Evolutionary conservation across 1,284 basidiomycete genomes (phyloP).

Genomic region (Melampsora larici-populina): DNA sequence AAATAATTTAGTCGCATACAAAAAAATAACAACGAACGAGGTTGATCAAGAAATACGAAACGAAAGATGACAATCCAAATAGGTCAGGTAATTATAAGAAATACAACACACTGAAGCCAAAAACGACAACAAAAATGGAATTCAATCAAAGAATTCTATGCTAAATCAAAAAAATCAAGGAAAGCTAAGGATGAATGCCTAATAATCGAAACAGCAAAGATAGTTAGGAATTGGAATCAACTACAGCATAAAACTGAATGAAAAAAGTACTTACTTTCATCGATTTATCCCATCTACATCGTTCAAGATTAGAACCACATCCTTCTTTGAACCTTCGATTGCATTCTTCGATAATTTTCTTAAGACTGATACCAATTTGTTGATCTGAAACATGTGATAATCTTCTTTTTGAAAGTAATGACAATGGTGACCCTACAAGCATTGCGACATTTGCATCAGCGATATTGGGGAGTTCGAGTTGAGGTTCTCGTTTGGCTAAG

Average conservation of each 20-base stretch:
- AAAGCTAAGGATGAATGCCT: constrained; percentile 18
- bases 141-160: no score
- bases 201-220: constrained; percentile 31
- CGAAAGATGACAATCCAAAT: no score
- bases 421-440: neutral
- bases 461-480: neutral
- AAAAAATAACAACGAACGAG: no score
- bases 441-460: neutral
- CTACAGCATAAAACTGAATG: neutral
- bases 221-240: no score
- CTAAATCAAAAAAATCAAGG: neutral
- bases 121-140: no score
- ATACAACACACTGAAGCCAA: no score
- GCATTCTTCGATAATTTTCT: neutral
- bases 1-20: no score
- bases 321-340: neutral
- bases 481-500: neutral
- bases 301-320: constrained; percentile 1
- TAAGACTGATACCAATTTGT: neutral
- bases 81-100: no score
- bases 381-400: neutral
- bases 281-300: constrained; percentile 2
- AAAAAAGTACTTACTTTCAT: constrained; percentile 9
- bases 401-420: neutral
- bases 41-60: no score